Evolutionary conservation across 345 rosid species (phyloP), one percentile per base, ranked within the genome.

Genomic region (Carallia brachiata): DNA sequence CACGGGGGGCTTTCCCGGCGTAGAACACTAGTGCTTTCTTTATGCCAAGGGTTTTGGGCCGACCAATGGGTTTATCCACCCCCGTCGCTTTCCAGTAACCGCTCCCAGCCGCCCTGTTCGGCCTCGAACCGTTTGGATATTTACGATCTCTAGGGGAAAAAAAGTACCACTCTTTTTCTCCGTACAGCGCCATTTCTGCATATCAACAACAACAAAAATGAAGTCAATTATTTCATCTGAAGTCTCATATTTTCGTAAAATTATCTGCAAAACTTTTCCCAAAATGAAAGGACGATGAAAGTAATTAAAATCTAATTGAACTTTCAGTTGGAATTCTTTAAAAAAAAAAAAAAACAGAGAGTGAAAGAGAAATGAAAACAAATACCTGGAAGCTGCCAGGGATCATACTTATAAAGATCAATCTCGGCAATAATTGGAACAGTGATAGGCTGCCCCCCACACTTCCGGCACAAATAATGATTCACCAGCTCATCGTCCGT

Each of bases 81-180:
- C 98, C 98, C 5, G 98, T 93, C 17, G 98, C 98, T 74, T 89
- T 93, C 97, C 98, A 92, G 65, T 87, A 90, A 27, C 98, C 96
- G 36, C 70, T 79, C 61, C 96, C 96, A 0, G 98, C 98, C 19
- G 98, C 91, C 78, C 98, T 78, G 75, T 90, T 90, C 19, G 98
- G 98, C 79, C 98, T 54, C 0, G 87, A 75, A n/a, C 98, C 98
- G 81, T 90, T 93, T 1, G 97, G 98, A 56, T 90, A 93, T 75
- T 93, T 93, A 63, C 98, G 73, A 71, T 90, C 98, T 73, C 97
- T 75, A 0, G 90, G 98, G 17, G 97, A 87, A 72, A 93, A 93
- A 76, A 93, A 93, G 56, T 89, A 92, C 98, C 98, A 92, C 58
- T 92, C 98, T 65, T 93, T 90, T 63, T 93, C 98, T 7, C 98